These are phyloP conservation scores for Aspergillus sp. DNA, from an alignment of 2,329 filamentous ascomycete species.

Conservation along the genomic window DNA sequence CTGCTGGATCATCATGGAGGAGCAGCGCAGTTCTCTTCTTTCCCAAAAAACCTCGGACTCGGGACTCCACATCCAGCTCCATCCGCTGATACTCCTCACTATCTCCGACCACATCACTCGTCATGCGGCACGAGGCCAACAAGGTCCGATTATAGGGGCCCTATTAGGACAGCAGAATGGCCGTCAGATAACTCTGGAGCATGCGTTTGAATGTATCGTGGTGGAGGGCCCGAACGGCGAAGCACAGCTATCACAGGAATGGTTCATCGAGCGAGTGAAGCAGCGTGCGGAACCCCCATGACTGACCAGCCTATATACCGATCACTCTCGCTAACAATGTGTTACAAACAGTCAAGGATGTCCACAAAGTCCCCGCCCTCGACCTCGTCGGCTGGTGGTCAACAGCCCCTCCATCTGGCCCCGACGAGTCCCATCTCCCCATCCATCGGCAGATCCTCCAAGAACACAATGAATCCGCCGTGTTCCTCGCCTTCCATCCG, in stretches of 20 bases:
- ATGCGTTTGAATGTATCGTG: conserved; percentile 81
- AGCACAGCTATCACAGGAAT: conserved; percentile 63
- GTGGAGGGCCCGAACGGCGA: conserved; percentile 53
- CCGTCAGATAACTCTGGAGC: conserved; percentile 84
- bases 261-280: conserved; percentile 76
- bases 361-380: conserved; percentile 79
- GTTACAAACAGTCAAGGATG: conserved; percentile 69
- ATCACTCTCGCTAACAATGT: conserved; percentile 9
- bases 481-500: conserved; percentile 85
- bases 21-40: conserved; percentile 57
- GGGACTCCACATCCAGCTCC: conserved; percentile 76
- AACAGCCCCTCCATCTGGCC: conserved; percentile 69
- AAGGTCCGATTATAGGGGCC: conserved; percentile 77
- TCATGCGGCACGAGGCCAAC: conserved; percentile 74
- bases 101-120: conserved; percentile 96
- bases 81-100: conserved; percentile 91
- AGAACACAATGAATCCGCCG: conserved; percentile 77
- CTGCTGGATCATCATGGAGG: conserved; percentile 47
- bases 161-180: conserved; percentile 92
- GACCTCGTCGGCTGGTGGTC: conserved; percentile 94
- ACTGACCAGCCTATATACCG: neutral
- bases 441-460: conserved; percentile 77
- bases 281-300: conserved; percentile 63
- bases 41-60: conserved; percentile 70
- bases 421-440: conserved; percentile 64